phyloP scores from a whole-genome alignment of 176 grass and related monocot genomes.

The Saccharum spontaneum region DNA sequence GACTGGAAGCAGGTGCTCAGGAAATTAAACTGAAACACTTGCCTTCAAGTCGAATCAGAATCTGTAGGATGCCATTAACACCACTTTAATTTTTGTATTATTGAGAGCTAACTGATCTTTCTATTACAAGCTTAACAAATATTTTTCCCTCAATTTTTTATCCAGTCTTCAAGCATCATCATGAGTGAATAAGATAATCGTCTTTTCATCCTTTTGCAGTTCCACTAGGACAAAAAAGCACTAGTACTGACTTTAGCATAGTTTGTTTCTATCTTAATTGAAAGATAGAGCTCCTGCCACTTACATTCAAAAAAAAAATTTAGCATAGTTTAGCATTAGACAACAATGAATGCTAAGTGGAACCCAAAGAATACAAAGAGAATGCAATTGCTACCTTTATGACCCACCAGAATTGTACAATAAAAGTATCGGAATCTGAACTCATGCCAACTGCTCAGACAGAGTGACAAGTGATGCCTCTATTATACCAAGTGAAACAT shows the following conservation, averaged over 20 bases:
- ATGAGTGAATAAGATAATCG: background rate
- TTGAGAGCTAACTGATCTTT: background rate
- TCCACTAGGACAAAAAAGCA: background rate
- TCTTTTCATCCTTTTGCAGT: slow-evolving; percentile 7
- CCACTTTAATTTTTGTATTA: background rate
- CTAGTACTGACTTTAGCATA: background rate
- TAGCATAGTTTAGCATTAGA: background rate
- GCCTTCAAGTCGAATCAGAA: background rate
- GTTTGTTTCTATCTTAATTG: too few species aligned
- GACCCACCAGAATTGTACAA: background rate
- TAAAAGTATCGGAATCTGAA: background rate
- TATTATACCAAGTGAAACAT: slow-evolving; percentile 15
- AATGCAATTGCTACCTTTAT: background rate
- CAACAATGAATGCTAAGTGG: background rate
- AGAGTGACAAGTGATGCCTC: background rate
- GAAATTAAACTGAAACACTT: background rate
- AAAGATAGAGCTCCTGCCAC: too few species aligned
- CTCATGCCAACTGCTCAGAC: background rate
- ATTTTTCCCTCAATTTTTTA: background rate
- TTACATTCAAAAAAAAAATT: too few species aligned
- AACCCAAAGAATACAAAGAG: background rate
- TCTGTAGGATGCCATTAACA: background rate
- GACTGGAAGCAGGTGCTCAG: background rate
- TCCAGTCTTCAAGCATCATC: background rate
- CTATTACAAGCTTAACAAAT: background rate